Conservation (phyloP, 176 grass and related monocot genomes). For the Dendrocalamus sinicus region DNA sequence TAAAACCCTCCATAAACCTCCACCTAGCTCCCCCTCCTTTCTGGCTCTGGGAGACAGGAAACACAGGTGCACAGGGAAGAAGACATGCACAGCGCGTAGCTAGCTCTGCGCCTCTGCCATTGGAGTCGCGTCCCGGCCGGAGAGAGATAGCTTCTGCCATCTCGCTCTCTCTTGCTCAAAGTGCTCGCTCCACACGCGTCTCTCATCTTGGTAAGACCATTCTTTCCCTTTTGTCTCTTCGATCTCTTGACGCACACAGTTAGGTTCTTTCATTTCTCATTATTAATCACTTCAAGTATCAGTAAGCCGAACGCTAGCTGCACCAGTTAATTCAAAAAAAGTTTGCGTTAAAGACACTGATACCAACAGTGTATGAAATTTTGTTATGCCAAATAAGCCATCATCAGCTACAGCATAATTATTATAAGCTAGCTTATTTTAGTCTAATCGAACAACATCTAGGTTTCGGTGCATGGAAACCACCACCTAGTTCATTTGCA, state of each 20-base stretch:
- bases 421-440: too few species aligned
- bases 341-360: too few species aligned
- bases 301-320: not conserved
- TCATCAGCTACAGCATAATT: too few species aligned
- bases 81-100: not conserved
- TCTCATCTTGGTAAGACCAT: not conserved
- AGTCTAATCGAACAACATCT: too few species aligned
- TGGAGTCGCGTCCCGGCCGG: not conserved
- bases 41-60: not conserved
- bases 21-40: not conserved
- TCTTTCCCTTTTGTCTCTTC: not conserved
- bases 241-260: not conserved
- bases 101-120: not conserved
- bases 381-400: too few species aligned
- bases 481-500: too few species aligned
- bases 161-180: not conserved
- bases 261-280: not conserved
- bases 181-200: not conserved
- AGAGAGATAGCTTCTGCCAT: not conserved
- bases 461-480: too few species aligned
- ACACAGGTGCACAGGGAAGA: not conserved
- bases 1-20: constrained; percentile 63
- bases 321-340: too few species aligned
- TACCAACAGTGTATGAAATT: too few species aligned
- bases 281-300: not conserved